Base-by-base conservation (phyloP, 2,329 filamentous ascomycete species). In the Nigrospora osmanthi region DNA sequence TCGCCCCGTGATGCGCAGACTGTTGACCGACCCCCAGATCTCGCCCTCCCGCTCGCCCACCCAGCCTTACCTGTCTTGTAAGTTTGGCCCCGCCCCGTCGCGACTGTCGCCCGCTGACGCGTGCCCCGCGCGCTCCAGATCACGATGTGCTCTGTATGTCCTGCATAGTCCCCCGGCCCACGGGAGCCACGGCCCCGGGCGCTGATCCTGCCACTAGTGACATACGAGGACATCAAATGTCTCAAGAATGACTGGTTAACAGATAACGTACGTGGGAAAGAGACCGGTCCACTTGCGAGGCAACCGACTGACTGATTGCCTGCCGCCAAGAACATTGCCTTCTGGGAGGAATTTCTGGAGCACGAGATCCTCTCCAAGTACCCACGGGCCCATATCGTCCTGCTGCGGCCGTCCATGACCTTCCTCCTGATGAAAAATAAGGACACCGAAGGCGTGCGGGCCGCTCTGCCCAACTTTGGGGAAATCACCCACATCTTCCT, bases 261-360 rank as follows among this genome's bases (percentile, higher is more conserved):
- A 37, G 93, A 98, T 64, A 96, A 95, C 70, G 87, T 90, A 72
- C 53, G 78, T 68, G 19, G n/a, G 19, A 34, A n/a, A 13, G 11
- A n/a, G 15, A 47, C 33, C 7, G 31, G 16, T 4, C 15, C 41
- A 32, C 33, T 32, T 35, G 19, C 35, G 45, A 32, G 23, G 10
- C 23, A 7, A 28, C 23, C 23, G 9, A 28, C 23, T 28, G 23
- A 28, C 23, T 28, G 23, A 28, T 7, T 6, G 23, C 7, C 23
- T 28, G 23, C 23, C 23, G 23, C 23, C 38, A 54, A 91, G 87
- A 90, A 89, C 56, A 97, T 98, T 54, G 85, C 89, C 42, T 97
- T 98, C 63, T 98, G 93, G 91, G 87, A 97, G 76, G 91, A 97
- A 76, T 95, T 81, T 56, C 81, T 98, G 52, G 93, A 98, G 66